These are phyloP conservation scores for Candida loeiensis DNA, from an alignment of 805 yeast genomes.

Conservation along the genomic window DNA sequence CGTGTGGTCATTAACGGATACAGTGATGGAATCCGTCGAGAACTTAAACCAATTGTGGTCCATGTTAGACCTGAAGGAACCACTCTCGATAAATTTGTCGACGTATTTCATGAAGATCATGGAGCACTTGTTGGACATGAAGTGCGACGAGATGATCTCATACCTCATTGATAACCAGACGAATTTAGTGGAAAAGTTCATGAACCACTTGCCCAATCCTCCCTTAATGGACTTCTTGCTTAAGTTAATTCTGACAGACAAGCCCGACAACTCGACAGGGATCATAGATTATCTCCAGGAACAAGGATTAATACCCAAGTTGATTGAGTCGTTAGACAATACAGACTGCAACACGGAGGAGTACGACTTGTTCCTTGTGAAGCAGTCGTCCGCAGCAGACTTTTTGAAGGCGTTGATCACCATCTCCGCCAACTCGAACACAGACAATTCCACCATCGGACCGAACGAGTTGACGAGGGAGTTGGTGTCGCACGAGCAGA, in stretches of 20 bases:
- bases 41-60: constrained; percentile 75
- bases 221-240: constrained; percentile 45
- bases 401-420: constrained; percentile 44
- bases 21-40: constrained; percentile 71
- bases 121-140: constrained; percentile 55
- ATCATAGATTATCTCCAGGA: constrained; percentile 43
- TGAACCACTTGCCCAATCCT: constrained; percentile 43
- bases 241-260: constrained; percentile 43
- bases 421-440: constrained; percentile 44
- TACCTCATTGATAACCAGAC: constrained; percentile 43
- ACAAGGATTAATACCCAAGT: constrained; percentile 34
- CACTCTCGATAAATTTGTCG: constrained; percentile 71
- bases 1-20: constrained; percentile 90
- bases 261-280: constrained; percentile 46
- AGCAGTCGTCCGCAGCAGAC: constrained; percentile 44
- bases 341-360: constrained; percentile 7
- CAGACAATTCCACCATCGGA: constrained; percentile 45
- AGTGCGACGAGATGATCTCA: constrained; percentile 46
- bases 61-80: constrained; percentile 63
- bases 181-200: constrained; percentile 37
- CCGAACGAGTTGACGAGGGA: constrained; percentile 46
- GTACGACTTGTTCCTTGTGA: constrained; percentile 22
- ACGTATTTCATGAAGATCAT: constrained; percentile 89
- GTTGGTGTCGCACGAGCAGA: constrained; percentile 36
- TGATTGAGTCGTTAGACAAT: constrained; percentile 32